These are phyloP conservation scores for Xylaria grammica DNA, from an alignment of 495 filamentous ascomycete genomes.

Conservation along the genomic window DNA sequence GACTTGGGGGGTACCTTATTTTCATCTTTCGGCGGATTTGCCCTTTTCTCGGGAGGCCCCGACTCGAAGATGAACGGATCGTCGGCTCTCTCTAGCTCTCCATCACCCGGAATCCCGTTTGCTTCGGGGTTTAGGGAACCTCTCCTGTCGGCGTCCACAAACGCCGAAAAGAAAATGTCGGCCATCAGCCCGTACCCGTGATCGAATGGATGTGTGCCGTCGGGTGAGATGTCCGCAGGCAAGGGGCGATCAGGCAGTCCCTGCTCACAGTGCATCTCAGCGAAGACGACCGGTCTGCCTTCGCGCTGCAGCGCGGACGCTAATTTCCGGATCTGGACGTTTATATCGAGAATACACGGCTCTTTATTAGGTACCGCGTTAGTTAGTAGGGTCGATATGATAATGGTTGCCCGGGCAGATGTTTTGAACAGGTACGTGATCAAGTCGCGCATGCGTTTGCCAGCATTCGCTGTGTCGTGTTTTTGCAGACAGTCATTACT, in stretches of 20 bases:
- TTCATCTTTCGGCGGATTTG: not conserved
- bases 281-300: slow-evolving; percentile 27
- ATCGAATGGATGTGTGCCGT: slow-evolving; percentile 44
- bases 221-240: slow-evolving; percentile 25
- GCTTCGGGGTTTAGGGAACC: slow-evolving; percentile 36
- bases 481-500: slow-evolving; percentile 38
- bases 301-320: slow-evolving; percentile 35
- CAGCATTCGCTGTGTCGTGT: slow-evolving; percentile 13
- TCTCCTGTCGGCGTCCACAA: slow-evolving; percentile 30
- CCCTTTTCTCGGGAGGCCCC: not conserved
- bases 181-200: slow-evolving; percentile 49
- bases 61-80: not conserved
- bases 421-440: slow-evolving; percentile 17
- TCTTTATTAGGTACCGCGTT: slow-evolving; percentile 28
- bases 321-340: slow-evolving; percentile 26
- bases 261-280: slow-evolving; percentile 27
- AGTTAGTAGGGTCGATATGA: slow-evolving; percentile 20
- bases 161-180: slow-evolving; percentile 36
- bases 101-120: slow-evolving; percentile 28
- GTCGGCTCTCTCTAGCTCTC: not conserved
- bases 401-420: slow-evolving; percentile 27
- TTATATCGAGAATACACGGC: slow-evolving; percentile 32
- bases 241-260: slow-evolving; percentile 27
- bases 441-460: slow-evolving; percentile 14
- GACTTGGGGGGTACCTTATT: not conserved